Evolutionary conservation across 2,329 filamentous ascomycete species (phyloP), one percentile per base, ranked within the genome.

Genomic region (Aureobasidium sp.): DNA sequence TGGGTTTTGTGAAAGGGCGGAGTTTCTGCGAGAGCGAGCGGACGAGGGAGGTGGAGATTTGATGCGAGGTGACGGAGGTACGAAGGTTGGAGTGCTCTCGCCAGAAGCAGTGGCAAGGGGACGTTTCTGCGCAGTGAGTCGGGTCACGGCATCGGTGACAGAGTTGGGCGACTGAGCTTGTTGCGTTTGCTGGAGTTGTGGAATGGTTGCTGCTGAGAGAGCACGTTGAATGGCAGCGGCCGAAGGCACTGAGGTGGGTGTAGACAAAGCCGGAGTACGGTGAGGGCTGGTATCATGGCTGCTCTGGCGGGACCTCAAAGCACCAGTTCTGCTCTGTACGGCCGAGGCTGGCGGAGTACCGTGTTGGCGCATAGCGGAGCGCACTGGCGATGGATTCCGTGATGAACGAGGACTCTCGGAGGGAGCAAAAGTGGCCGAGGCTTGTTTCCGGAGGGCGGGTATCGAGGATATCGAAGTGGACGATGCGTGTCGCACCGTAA

Each of bases 21-120:
- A 79, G 64, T 77, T 77, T 61, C 75, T 71, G 71, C 77, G 73
- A 34, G 76, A 79, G 57, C 71, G 74, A 3, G 74, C 73, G 59
- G 71, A 69, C 41, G 77, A 71, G 13, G 89, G 88, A 23, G 90
- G 88, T 61, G 90, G 90, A 8, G 90, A 91, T 72, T 87, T 88
- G 66, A 94, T 73, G 65, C 89, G 83, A 50, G 90, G 89, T 51
- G 89, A 92, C 64, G 88, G 77, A 29, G 90, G 88, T 89, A 89
- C 34, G 27, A 60, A 93, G 74, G 87, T 83, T 65, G 85, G 85
- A 59, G 81, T 81, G 63, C 69, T 77, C 60, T 78, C 76, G 52
- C 76, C 75, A 61, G 72, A 72, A 23, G 73, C 74, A 44, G 80
- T 67, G 58, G 87, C 81, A 57, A 78, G 72, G 55, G 74, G 71